These are phyloP conservation scores for Aureobasidium mangrovei DNA, from an alignment of 2,329 filamentous ascomycete species.

Conservation along the genomic window DNA sequence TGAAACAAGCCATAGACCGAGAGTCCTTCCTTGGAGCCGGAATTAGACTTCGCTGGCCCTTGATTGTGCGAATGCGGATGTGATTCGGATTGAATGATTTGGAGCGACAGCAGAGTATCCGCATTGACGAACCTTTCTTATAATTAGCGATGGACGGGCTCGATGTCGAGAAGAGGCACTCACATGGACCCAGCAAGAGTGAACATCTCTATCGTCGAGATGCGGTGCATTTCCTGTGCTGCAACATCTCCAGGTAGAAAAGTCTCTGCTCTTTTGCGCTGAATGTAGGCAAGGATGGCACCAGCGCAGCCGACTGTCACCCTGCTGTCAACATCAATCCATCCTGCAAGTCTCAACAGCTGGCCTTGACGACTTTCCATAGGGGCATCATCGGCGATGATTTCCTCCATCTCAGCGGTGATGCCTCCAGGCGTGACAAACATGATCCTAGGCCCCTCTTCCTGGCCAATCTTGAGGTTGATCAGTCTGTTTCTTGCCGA, in stretches of 20 bases:
- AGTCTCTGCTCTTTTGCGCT: conserved; percentile 55
- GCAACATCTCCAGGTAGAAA: conserved; percentile 53
- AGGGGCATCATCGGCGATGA: conserved; percentile 34
- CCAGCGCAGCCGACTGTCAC: conserved; percentile 76
- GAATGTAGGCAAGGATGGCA: conserved; percentile 72
- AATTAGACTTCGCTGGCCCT: conserved; percentile 52
- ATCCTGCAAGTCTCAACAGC: conserved; percentile 59
- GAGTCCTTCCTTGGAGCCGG: conserved; percentile 66
- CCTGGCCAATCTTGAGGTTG: conserved; percentile 46
- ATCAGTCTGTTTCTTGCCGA: conserved; percentile 58
- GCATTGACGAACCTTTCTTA: conserved; percentile 63
- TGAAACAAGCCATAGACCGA: conserved; percentile 80
- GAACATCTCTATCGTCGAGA: conserved; percentile 66
- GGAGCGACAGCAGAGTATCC: conserved; percentile 72
- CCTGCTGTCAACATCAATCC: conserved; percentile 64
- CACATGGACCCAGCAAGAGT: conserved; percentile 55
- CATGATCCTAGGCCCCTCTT: conserved; percentile 40
- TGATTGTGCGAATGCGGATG: conserved; percentile 76
- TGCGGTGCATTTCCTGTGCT: conserved; percentile 46
- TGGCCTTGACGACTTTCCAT: conserved; percentile 44
- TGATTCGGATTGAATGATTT: conserved; percentile 73
- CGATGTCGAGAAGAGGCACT: conserved; percentile 18
- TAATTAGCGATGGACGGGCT: conserved; percentile 23
- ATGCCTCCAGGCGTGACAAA: conserved; percentile 56
- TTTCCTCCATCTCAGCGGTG: conserved; percentile 27